Conservation (phyloP, 495 filamentous ascomycete species). For the Aspergillus incahuasiensis region DNA sequence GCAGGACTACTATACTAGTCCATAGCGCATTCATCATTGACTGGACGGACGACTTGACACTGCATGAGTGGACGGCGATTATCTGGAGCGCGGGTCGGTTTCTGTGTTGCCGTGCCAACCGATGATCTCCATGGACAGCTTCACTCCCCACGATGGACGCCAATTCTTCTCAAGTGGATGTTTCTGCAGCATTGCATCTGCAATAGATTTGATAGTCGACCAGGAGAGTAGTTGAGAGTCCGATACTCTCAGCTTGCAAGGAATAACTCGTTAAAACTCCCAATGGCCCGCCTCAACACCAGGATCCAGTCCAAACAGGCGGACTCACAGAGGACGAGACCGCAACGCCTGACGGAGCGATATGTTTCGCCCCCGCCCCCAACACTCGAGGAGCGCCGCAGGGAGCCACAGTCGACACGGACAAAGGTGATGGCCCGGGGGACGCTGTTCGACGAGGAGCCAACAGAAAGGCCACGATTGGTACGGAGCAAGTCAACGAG, state of each 20-base stretch:
- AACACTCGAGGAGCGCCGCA: constrained; percentile 1
- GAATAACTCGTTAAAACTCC: not conserved
- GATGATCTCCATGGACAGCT: not conserved
- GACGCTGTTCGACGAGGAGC: constrained; percentile 2
- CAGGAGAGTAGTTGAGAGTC: not conserved
- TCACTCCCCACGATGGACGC: not conserved
- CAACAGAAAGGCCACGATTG: constrained; percentile 7
- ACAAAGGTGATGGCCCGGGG: not conserved
- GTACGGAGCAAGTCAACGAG: constrained; percentile 11
- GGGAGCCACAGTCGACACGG: constrained; percentile 5
- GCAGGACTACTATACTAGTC: no score
- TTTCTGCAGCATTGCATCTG: not conserved
- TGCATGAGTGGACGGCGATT: not conserved
- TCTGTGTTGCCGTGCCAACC: constrained; percentile 18
- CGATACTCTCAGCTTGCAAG: not conserved
- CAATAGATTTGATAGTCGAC: not conserved
- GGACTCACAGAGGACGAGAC: not conserved
- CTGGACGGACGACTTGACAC: not conserved
- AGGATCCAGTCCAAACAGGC: constrained; percentile 10
- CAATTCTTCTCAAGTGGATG: not conserved
- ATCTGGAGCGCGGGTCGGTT: not conserved
- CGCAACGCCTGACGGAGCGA: constrained; percentile 1
- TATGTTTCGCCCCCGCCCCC: not conserved
- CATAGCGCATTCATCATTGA: not conserved
- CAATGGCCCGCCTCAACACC: constrained; percentile 24